Conservation (phyloP, 2,329 filamentous ascomycete genomes). For the Pleurostoma richardsiae region DNA sequence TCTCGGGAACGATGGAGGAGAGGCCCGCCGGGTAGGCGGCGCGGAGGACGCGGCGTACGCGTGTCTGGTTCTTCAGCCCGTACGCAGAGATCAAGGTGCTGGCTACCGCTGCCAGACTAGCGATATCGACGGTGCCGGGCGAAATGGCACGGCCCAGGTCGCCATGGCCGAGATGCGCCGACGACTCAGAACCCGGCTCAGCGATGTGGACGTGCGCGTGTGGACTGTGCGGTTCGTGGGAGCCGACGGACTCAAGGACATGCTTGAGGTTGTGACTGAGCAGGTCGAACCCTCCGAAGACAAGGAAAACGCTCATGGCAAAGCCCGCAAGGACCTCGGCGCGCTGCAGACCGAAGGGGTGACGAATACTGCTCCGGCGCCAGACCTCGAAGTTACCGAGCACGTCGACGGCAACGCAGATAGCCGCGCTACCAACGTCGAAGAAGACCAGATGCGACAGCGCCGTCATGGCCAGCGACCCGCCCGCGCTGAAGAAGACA, state of each 20-base stretch:
- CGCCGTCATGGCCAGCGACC: conserved; percentile 85
- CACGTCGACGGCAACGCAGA: conserved; percentile 90
- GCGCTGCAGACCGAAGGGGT: conserved; percentile 89
- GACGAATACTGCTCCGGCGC: conserved; percentile 85
- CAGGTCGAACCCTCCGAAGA: conserved; percentile 97
- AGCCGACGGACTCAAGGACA: conserved; percentile 68
- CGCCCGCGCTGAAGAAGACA: conserved; percentile 80
- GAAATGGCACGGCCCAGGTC: conserved; percentile 41
- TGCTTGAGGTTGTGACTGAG: conserved; percentile 93
- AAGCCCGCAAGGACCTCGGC: conserved; percentile 94
- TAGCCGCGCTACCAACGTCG: conserved; percentile 84
- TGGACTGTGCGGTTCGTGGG: conserved; percentile 68
- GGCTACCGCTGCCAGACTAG: conserved; percentile 73
- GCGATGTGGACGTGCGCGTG: conserved; percentile 45
- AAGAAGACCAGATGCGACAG: conserved; percentile 93
- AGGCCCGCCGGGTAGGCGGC: conserved; percentile 62
- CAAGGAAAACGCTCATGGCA: conserved; percentile 88
- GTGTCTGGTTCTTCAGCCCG: conserved; percentile 80
- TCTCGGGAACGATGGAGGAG: conserved; percentile 71
- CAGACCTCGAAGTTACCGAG: conserved; percentile 97
- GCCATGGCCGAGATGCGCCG: conserved; percentile 31
- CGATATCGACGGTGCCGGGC: conserved; percentile 73
- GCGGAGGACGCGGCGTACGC: conserved; percentile 88
- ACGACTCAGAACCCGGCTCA: conserved; percentile 36
- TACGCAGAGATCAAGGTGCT: conserved; percentile 85